Base-by-base conservation (phyloP, 78 protist genomes). In the Dictyostelium intermedium region DNA sequence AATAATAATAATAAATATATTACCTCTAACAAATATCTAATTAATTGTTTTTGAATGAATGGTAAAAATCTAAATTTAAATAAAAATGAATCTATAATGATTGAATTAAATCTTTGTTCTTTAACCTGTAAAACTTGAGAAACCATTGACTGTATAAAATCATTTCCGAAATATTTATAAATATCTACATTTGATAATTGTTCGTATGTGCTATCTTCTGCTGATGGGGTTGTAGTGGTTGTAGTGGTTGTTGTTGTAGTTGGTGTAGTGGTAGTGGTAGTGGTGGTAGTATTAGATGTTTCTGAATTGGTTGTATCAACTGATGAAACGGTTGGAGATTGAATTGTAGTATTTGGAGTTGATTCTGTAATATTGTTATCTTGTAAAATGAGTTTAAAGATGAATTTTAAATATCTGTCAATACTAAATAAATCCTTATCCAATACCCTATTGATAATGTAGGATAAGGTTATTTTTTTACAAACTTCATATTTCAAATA, bases 1-100 rank as follows among this genome's bases (percentile, higher is more conserved):
- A 32, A 8, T 82, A 35, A 30, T 8, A 10, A 32, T 60, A 32
- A 23, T 6, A n/a, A 60, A 27, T 25, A 45, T 37, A 11, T 7
- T 82, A 82, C 87, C 50, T 83, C 94, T 39, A 81, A 69, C 9
- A 89, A 35, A 47, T 81, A 89, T 43, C 94, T 14, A 39, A 89
- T 20, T 32, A 80, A n/a, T 70, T 89, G 94, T 23, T 70, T 53
- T 39, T 66, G 60, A 70, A 89, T 79, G 73, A 80, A 89, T 43
- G 85, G 85, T 25, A 69, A 23, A 8, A 30, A 70, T 56, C 77
- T 89, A 66, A 34, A 89, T 69, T 80, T 78, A 9, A 78, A 50
- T 23, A 89, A 35, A 47, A 89, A 89, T 10, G 43, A 37, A 45
- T 89, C 94, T 2, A 89, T 47, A 23, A 80, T 50, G 6, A 89